Percentiles rank a stretch among this genome's conserved stretches.
Conservation (phyloP, 2,329 filamentous ascomycete species). For the Dothidotthia symphoricarpi region DNA sequence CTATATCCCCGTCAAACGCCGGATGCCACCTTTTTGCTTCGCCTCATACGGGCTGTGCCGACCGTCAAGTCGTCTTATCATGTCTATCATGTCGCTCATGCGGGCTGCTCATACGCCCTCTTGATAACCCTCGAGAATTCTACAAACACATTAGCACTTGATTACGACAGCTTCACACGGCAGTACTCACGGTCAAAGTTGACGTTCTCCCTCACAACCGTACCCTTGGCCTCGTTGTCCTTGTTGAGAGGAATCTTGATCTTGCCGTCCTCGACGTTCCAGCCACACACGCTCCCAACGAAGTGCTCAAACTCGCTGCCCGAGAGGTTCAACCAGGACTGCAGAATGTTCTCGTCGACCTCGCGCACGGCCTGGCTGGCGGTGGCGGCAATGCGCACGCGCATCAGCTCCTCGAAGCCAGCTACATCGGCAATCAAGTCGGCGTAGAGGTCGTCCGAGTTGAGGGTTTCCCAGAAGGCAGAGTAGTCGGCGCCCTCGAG, state of each 20-base stretch:
- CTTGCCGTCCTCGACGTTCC: conserved; percentile 67
- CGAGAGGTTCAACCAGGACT: conserved; percentile 51
- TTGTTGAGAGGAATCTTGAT: conserved; percentile 87
- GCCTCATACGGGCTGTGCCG: too few relatives aligned
- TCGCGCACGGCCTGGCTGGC: conserved; percentile 83
- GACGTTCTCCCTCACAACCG: conserved; percentile 92
- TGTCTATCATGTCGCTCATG: conserved; percentile 19
- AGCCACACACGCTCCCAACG: conserved; percentile 64
- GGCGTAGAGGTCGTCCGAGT: conserved; percentile 92
- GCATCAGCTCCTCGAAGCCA: conserved; percentile 92
- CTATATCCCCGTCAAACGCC: too few relatives aligned
- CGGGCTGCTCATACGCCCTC: conserved; percentile 40
- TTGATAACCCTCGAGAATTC: conserved; percentile 40
- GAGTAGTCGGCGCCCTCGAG: conserved; percentile 89
- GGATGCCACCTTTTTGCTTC: too few relatives aligned
- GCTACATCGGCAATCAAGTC: conserved; percentile 91
- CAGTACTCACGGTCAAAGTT: conserved; percentile 67
- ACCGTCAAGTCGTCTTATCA: too few relatives aligned
- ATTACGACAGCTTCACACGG: too few relatives aligned
- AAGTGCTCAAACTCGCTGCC: conserved; percentile 52
- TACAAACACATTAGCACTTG: conserved; percentile 16
- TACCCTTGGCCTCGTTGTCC: conserved; percentile 87
- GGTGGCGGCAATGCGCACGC: conserved; percentile 83
- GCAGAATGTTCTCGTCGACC: conserved; percentile 54
- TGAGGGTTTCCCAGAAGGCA: conserved; percentile 88